Percentiles rank a stretch among this genome's conserved stretches.
Evolutionary conservation across 805 yeast genomes (phyloP).

Genomic region (Brettanomyces sp.): DNA sequence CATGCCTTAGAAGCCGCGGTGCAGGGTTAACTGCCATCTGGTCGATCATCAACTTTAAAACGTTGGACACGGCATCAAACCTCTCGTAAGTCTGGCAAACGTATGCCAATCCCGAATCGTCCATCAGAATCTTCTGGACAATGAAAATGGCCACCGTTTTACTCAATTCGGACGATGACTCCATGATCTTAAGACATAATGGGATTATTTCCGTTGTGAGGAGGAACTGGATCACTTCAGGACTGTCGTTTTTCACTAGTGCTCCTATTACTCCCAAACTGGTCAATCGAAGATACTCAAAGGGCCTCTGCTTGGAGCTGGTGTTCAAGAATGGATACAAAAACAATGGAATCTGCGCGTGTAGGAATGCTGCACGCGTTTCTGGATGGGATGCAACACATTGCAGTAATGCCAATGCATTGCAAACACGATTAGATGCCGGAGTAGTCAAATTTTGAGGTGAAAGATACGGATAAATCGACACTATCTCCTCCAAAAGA

Average conservation of each 20-base stretch:
- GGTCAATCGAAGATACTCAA: constrained; percentile 87
- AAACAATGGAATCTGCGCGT: constrained; percentile 87
- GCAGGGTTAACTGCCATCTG: constrained; percentile 72
- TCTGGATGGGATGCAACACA: constrained; percentile 95
- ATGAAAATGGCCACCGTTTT: constrained; percentile 96
- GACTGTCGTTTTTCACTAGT: constrained; percentile 87
- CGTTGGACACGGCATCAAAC: constrained; percentile 88
- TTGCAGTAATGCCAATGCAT: constrained; percentile 87
- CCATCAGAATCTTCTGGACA: constrained; percentile 83
- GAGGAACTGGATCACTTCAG: constrained; percentile 86
- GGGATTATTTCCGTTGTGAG: constrained; percentile 96
- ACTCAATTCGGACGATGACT: constrained; percentile 83
- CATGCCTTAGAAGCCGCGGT: constrained; percentile 82
- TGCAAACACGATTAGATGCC: constrained; percentile 89
- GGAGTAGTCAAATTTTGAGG: constrained; percentile 81
- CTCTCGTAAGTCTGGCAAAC: constrained; percentile 94
- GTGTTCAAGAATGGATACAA: constrained; percentile 91
- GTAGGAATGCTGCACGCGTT: constrained; percentile 74
- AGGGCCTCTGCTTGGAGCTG: constrained; percentile 82
- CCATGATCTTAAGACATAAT: constrained; percentile 88
- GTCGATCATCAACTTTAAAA: constrained; percentile 75
- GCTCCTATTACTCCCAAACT: constrained; percentile 97
- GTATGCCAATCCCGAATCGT: constrained; percentile 83
- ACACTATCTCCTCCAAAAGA: constrained; percentile 76
- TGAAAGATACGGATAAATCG: constrained; percentile 80